Percentiles rank a stretch among this genome's conserved stretches.
phyloP scores from a whole-genome alignment of 371 early-diverging fungal species.

The Mucor sp. region DNA sequence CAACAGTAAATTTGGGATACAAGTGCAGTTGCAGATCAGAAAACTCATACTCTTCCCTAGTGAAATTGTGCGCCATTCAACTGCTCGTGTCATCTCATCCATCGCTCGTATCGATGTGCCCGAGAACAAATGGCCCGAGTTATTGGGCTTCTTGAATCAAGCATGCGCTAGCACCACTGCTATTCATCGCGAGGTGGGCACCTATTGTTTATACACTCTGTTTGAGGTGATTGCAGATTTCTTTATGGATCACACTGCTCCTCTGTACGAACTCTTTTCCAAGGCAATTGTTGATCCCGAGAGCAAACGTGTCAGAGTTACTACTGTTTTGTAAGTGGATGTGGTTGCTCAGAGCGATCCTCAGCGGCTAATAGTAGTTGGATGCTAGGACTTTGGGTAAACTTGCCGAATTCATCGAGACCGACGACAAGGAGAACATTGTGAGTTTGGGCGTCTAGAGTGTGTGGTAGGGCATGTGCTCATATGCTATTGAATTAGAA shows the following conservation, averaged over 20 bases:
- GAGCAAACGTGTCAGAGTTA: constrained; percentile 75
- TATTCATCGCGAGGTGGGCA: constrained; percentile 86
- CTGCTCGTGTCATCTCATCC: constrained; percentile 86
- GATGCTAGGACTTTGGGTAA: constrained; percentile 71
- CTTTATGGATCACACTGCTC: constrained; percentile 63
- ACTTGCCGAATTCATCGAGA: constrained; percentile 82
- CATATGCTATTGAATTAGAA: constrained; percentile 29
- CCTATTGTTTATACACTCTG: constrained; percentile 79
- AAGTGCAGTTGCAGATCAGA: neutral
- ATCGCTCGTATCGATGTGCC: constrained; percentile 84
- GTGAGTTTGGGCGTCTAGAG: constrained; percentile 29
- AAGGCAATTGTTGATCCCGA: constrained; percentile 84
- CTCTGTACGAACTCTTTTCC: constrained; percentile 72
- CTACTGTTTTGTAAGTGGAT: constrained; percentile 67
- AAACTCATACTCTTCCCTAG: constrained; percentile 34
- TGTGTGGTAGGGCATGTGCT: neutral
- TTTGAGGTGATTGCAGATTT: constrained; percentile 83
- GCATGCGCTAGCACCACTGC: constrained; percentile 71
- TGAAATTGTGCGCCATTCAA: constrained; percentile 73
- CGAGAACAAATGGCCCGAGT: constrained; percentile 75
- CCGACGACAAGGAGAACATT: constrained; percentile 67
- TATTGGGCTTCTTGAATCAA: constrained; percentile 76
- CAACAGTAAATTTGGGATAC: constrained; percentile 51
- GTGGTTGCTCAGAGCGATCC: no score
- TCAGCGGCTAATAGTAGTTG: neutral